These are phyloP conservation scores for Schizochytrium sp. DNA, from an alignment of 108 stramenopile species.

Conservation along the genomic window DNA sequence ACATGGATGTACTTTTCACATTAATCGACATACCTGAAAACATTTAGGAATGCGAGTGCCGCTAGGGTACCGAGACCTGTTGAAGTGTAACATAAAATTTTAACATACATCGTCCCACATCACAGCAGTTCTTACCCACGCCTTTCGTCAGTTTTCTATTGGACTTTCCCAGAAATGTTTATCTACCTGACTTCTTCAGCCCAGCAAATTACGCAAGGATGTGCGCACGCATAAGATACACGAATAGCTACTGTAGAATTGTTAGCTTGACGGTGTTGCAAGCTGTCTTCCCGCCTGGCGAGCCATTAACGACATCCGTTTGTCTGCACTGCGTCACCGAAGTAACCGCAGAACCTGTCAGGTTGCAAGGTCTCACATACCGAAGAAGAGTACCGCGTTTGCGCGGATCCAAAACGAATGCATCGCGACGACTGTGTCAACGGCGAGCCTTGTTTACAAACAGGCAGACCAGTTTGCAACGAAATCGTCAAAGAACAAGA, in stretches of 20 bases:
- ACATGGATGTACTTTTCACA: neutral
- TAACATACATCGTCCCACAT: no score
- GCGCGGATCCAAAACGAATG: constrained; percentile 55
- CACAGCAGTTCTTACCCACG: no score
- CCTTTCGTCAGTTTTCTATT: no score
- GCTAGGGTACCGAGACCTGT: constrained; percentile 47
- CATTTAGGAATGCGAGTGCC: constrained; percentile 5
- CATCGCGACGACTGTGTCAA: neutral
- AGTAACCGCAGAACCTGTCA: neutral
- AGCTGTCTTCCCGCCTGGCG: neutral
- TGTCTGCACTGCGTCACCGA: neutral
- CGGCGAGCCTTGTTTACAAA: neutral
- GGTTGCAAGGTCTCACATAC: neutral
- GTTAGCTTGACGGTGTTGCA: no score
- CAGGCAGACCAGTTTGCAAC: neutral
- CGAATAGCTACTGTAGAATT: no score
- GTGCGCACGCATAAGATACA: no score
- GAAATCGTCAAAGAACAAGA: no score
- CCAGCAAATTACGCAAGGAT: no score
- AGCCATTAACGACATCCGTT: neutral
- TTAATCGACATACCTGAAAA: neutral
- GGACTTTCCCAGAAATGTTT: no score
- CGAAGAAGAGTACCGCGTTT: constrained; percentile 54
- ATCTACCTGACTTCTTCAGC: no score
- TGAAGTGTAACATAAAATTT: neutral